Conservation (phyloP, 2,329 filamentous ascomycete genomes). For the Neofusicoccum kwambonambiense region DNA sequence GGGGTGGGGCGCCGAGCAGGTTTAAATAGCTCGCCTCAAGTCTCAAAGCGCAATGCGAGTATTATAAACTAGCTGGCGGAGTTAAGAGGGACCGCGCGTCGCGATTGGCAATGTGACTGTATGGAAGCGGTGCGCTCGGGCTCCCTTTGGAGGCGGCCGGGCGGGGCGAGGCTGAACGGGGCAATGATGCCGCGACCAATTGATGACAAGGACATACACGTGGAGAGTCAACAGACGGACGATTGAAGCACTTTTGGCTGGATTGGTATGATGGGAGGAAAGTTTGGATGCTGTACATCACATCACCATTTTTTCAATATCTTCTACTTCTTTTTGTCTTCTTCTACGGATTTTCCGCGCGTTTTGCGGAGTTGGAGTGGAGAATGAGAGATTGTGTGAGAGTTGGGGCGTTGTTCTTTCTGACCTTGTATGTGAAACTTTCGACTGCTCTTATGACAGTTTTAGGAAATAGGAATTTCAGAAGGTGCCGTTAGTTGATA, state of each 20-base stretch:
- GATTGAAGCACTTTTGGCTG: not conserved
- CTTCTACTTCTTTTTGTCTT: not conserved
- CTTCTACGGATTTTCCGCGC: not conserved
- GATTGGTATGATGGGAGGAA: not conserved
- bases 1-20: constrained; percentile 54
- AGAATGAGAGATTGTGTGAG: not conserved
- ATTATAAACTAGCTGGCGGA: too few species aligned
- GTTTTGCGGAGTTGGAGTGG: not conserved
- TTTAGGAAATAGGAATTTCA: not conserved
- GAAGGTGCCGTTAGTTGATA: too few species aligned
- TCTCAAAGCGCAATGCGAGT: too few species aligned
- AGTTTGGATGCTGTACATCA: not conserved
- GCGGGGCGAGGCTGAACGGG: not conserved
- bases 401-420: not conserved
- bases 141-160: not conserved
- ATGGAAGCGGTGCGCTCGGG: not conserved
- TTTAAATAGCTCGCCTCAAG: constrained; percentile 33
- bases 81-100: not conserved
- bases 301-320: not conserved
- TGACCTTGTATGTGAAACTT: not conserved
- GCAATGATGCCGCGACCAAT: not conserved
- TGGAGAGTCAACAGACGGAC: too few species aligned
- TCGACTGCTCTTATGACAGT: too few species aligned
- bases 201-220: not conserved
- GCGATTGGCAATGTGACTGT: not conserved